phyloP scores from a whole-genome alignment of 129 eudicot genomes.

The Flaveria trinervia region DNA sequence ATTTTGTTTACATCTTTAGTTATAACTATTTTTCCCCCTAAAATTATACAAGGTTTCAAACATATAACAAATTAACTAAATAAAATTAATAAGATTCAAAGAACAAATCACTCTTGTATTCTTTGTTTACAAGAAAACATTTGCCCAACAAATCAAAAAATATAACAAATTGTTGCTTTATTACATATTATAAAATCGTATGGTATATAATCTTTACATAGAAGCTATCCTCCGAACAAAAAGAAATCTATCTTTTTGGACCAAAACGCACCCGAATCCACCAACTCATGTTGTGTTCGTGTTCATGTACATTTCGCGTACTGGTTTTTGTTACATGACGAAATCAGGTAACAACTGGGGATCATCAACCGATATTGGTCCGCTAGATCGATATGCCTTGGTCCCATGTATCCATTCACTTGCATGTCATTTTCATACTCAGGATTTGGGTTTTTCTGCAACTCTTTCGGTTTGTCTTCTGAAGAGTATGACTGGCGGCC shows the following conservation, averaged over 20 bases:
- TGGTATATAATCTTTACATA: slow-evolving; percentile 32
- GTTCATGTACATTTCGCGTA: slow-evolving; percentile 11
- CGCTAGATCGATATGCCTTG: slow-evolving; percentile 44
- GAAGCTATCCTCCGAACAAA: slow-evolving; percentile 28
- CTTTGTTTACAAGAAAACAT: slow-evolving; percentile 12
- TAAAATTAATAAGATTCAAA: not conserved
- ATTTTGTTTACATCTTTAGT: too few species aligned
- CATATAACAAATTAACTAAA: not conserved
- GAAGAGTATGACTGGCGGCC: slow-evolving; percentile 47
- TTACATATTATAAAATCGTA: slow-evolving; percentile 23
- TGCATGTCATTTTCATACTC: slow-evolving; percentile 30
- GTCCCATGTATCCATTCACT: slow-evolving; percentile 27
- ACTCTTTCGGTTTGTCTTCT: slow-evolving; percentile 50
- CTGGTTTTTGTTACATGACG: slow-evolving; percentile 37
- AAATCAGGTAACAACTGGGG: slow-evolving; percentile 60
- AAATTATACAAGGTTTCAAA: not conserved
- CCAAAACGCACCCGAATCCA: slow-evolving; percentile 29
- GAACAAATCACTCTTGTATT: not conserved
- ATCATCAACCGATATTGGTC: slow-evolving; percentile 58
- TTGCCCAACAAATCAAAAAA: not conserved
- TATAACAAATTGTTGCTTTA: slow-evolving; percentile 23
- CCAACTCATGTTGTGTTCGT: slow-evolving; percentile 10
- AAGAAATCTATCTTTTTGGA: slow-evolving; percentile 14
- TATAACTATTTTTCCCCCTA: too few species aligned
- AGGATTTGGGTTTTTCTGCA: slow-evolving; percentile 37